These are phyloP conservation scores for Loxodes magnus DNA, from an alignment of 73 alveolate species.

Conservation along the genomic window DNA sequence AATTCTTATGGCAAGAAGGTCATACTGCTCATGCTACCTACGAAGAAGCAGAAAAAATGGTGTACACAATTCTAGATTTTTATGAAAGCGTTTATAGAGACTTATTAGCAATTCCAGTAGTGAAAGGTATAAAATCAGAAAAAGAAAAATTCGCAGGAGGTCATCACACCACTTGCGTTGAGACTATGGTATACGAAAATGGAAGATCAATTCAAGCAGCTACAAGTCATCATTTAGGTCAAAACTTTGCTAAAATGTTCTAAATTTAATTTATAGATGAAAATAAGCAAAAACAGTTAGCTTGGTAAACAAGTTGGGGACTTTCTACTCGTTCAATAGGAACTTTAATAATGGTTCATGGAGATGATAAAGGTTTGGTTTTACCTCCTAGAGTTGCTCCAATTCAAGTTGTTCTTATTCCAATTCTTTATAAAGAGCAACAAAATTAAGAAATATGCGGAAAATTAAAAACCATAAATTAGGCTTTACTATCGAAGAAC, in stretches of 20 bases:
- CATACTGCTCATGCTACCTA: slow-evolving; percentile 98
- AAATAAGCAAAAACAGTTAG: slow-evolving; percentile 72
- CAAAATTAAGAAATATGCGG: slow-evolving; percentile 37
- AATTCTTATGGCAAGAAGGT: slow-evolving; percentile 99
- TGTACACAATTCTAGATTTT: slow-evolving; percentile 75
- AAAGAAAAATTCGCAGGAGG: slow-evolving; percentile 99
- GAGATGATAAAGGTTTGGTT: slow-evolving; percentile 98
- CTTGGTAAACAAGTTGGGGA: slow-evolving; percentile 99
- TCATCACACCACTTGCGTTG: slow-evolving; percentile 87
- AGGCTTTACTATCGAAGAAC: slow-evolving; percentile 41
- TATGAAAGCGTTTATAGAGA: slow-evolving; percentile 89
- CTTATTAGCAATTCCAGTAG: slow-evolving; percentile 94
- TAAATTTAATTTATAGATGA: slow-evolving; percentile 92
- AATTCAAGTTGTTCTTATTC: slow-evolving; percentile 91
- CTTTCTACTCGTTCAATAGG: slow-evolving; percentile 94
- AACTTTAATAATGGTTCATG: slow-evolving; percentile 93
- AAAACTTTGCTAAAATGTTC: slow-evolving; percentile 96
- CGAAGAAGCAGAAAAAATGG: slow-evolving; percentile 91
- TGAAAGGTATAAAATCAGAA: slow-evolving; percentile 91
- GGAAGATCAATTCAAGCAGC: slow-evolving; percentile 99
- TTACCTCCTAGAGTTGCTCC: slow-evolving; percentile 99
- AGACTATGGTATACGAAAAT: slow-evolving; percentile 89
- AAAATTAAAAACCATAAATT: slow-evolving; percentile 45
- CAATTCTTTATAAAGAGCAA: slow-evolving; percentile 75
- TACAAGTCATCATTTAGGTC: slow-evolving; percentile 98